phyloP scores from a whole-genome alignment of 208 protist species.

The Leishmania amazonensis region DNA sequence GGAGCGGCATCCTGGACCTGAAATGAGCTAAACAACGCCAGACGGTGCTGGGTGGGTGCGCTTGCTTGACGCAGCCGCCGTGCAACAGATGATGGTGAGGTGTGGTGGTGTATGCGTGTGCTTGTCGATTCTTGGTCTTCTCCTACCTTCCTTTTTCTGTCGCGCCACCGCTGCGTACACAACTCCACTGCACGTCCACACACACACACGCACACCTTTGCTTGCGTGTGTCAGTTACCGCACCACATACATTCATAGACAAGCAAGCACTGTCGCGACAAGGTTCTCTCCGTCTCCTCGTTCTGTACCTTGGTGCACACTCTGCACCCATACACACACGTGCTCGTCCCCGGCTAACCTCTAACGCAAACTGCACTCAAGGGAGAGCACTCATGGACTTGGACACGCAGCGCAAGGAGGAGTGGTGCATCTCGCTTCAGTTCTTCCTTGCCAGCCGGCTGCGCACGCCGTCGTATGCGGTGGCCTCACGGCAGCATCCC shows the following conservation, averaged over 20 bases:
- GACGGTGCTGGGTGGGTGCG: not conserved
- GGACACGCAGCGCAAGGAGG: conserved; percentile 44
- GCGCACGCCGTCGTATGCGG: conserved; percentile 50
- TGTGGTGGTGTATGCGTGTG: not conserved
- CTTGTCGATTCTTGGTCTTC: not conserved
- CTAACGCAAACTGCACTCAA: not conserved
- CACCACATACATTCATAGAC: not conserved
- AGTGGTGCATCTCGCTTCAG: conserved; percentile 63
- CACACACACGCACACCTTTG: not conserved
- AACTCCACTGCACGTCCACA: not conserved
- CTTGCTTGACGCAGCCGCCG: not conserved
- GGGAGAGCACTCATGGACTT: conserved; percentile 25
- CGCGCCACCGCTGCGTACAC: not conserved
- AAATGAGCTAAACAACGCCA: not conserved
- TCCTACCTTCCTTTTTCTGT: not conserved
- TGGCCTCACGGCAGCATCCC: conserved; percentile 35
- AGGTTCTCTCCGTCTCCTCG: not conserved
- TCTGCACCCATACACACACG: not conserved
- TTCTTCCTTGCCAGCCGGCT: conserved; percentile 59
- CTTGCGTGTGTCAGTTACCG: not conserved
- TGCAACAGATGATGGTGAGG: not conserved
- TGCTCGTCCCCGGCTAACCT: not conserved
- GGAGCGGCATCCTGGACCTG: not conserved
- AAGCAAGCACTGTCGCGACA: not conserved
- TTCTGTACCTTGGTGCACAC: not conserved